A percentile compares a stretch with the other conserved stretches of the same genome.
Conservation (phyloP, 2,329 filamentous ascomycete species). For the Colletotrichum horii region DNA sequence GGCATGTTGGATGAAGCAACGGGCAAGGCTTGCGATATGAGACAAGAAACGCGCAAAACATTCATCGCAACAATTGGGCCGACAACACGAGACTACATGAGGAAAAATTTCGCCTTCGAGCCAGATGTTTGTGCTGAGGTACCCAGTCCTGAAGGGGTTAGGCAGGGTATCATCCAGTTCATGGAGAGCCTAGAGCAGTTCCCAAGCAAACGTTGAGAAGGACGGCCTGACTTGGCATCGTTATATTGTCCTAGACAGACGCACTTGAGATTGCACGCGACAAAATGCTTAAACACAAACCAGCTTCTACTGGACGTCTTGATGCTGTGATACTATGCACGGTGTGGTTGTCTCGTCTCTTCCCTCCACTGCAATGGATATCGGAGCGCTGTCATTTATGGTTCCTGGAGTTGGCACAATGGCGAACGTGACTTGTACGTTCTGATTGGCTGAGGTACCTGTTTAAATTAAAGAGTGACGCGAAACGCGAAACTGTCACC, state of each 20-base stretch:
- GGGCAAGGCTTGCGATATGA: conserved; percentile 37
- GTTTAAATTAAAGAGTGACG: not conserved
- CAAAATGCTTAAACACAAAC: not conserved
- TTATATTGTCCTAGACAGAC: not conserved
- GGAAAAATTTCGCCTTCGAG: conserved; percentile 66
- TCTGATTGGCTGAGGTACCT: not conserved
- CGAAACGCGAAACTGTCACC: conserved; percentile 4
- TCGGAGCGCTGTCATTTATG: not conserved
- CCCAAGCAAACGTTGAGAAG: not conserved
- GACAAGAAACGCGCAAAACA: conserved; percentile 45
- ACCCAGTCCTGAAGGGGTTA: conserved; percentile 82
- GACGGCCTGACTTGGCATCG: not conserved
- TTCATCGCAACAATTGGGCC: conserved; percentile 90
- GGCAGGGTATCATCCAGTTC: conserved; percentile 67
- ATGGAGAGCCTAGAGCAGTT: conserved; percentile 11
- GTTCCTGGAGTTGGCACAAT: not conserved
- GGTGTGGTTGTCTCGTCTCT: not conserved
- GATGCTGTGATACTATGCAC: not conserved
- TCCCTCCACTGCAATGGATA: not conserved
- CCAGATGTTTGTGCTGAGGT: conserved; percentile 82
- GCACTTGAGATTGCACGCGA: not conserved
- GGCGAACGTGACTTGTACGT: not conserved
- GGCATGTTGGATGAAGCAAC: conserved; percentile 54
- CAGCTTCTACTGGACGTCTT: not conserved
- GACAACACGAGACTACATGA: conserved; percentile 81